These are phyloP conservation scores for Acacia concinna DNA, from an alignment of 331 rosid genomes.

Conservation along the genomic window DNA sequence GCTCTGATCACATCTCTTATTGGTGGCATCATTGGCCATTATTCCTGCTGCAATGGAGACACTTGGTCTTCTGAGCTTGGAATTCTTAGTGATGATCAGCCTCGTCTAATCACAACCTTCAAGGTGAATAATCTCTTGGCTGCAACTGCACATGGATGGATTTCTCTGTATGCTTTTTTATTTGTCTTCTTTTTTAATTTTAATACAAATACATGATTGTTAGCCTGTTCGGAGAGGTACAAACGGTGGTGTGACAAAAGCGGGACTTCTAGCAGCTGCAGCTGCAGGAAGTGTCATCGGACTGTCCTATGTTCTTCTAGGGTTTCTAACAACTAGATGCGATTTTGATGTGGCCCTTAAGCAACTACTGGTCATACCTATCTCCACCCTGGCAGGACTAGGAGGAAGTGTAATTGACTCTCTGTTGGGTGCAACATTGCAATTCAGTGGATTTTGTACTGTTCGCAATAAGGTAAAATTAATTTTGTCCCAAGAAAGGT, in stretches of 20 bases:
- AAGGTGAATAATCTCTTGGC: slow-evolving; percentile 54
- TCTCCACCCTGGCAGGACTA: slow-evolving; percentile 71
- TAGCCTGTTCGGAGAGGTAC: slow-evolving; percentile 90
- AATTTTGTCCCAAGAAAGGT: neutral
- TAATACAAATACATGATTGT: slow-evolving; percentile 16
- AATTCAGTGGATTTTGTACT: slow-evolving; percentile 83
- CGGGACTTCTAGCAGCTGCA: slow-evolving; percentile 86
- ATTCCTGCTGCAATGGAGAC: slow-evolving; percentile 91
- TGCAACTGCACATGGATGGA: neutral
- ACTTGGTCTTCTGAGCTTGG: slow-evolving; percentile 99
- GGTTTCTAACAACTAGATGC: slow-evolving; percentile 60
- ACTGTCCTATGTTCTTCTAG: slow-evolving; percentile 55
- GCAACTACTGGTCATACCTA: slow-evolving; percentile 80
- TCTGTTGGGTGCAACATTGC: slow-evolving; percentile 93
- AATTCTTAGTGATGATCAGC: slow-evolving; percentile 74
- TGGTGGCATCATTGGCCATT: slow-evolving; percentile 91
- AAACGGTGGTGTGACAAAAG: slow-evolving; percentile 82
- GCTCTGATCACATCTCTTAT: slow-evolving; percentile 64
- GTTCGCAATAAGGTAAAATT: slow-evolving; percentile 76
- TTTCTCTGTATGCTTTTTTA: slow-evolving; percentile 7
- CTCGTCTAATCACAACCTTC: slow-evolving; percentile 81
- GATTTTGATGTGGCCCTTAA: slow-evolving; percentile 45
- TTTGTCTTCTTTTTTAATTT: neutral
- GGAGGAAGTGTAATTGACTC: slow-evolving; percentile 81
- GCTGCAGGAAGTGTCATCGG: slow-evolving; percentile 78